Evolutionary conservation across 208 protist species (phyloP).

Genomic region (Leishmania guyanensis): DNA sequence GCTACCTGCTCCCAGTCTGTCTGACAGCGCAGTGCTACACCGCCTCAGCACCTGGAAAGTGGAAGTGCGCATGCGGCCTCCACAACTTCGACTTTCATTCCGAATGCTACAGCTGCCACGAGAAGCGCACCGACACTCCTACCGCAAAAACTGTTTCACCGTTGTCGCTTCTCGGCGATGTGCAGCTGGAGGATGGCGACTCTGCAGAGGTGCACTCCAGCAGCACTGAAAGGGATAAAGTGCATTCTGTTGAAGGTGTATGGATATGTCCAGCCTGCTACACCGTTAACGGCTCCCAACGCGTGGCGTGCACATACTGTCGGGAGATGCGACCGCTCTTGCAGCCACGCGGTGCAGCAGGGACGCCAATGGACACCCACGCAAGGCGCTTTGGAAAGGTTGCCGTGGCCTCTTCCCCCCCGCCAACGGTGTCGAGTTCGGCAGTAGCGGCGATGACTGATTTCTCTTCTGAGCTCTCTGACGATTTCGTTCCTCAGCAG

Average conservation of each 20-base stretch:
- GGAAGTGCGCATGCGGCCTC: slow-evolving; percentile 76
- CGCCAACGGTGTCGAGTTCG: background rate
- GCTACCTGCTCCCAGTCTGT: background rate
- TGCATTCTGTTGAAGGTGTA: slow-evolving; percentile 8
- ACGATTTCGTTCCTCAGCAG: slow-evolving; percentile 4
- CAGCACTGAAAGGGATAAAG: background rate
- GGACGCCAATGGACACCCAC: background rate
- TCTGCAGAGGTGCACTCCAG: background rate
- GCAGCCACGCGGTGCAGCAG: background rate
- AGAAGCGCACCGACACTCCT: slow-evolving; percentile 4
- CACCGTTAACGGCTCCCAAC: slow-evolving; percentile 28
- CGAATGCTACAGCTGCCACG: slow-evolving; percentile 69
- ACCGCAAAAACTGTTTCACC: background rate
- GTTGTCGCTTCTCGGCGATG: slow-evolving; percentile 8
- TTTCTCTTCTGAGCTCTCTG: background rate
- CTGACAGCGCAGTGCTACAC: background rate
- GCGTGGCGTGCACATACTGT: slow-evolving; percentile 23
- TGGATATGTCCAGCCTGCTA: slow-evolving; percentile 31
- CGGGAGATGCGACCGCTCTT: background rate
- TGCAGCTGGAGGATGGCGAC: background rate
- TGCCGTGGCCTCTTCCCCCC: background rate
- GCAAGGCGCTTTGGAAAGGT: background rate
- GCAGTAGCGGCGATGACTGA: background rate
- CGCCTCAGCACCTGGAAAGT: slow-evolving; percentile 25
- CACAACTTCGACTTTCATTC: slow-evolving; percentile 64